Conservation (phyloP, 176 grass and related monocot species). For the Aegilops speltoides region DNA sequence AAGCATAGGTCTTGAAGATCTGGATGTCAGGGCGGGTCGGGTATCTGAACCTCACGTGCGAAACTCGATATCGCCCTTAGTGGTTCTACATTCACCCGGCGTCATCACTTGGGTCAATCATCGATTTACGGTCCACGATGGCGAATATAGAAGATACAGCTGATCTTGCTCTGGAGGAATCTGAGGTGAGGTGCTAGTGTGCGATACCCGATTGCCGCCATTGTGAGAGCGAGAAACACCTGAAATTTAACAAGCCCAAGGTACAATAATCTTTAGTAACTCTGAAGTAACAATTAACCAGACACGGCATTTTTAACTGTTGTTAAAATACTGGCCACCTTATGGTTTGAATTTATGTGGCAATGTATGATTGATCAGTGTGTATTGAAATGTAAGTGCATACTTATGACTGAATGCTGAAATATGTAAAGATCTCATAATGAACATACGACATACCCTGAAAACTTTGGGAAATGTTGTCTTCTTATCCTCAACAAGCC, state of each 20-base stretch:
- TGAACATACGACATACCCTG: conserved; percentile 40
- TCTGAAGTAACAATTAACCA: neutral
- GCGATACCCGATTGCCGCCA: conserved; percentile 97
- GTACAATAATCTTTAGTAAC: neutral
- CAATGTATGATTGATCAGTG: neutral
- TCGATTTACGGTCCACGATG: conserved; percentile 87
- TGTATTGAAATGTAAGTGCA: neutral
- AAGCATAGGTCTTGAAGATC: conserved; percentile 93
- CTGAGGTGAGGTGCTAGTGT: conserved; percentile 93
- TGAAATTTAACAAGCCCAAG: conserved; percentile 24
- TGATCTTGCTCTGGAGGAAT: conserved; percentile 88
- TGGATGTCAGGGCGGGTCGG: conserved; percentile 87
- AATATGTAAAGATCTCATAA: neutral
- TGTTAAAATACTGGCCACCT: neutral
- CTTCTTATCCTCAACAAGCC: conserved; percentile 70
- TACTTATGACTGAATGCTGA: neutral
- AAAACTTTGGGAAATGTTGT: conserved; percentile 97
- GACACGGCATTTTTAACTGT: neutral
- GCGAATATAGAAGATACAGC: conserved; percentile 87
- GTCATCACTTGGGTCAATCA: conserved; percentile 84
- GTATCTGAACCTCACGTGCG: conserved; percentile 91
- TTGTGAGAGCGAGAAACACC: conserved; percentile 96
- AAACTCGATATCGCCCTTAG: conserved; percentile 79
- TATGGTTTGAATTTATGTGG: neutral
- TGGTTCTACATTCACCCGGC: conserved; percentile 64